phyloP scores from a whole-genome alignment of 139 green algal species.

The Picochlorum sp. region DNA sequence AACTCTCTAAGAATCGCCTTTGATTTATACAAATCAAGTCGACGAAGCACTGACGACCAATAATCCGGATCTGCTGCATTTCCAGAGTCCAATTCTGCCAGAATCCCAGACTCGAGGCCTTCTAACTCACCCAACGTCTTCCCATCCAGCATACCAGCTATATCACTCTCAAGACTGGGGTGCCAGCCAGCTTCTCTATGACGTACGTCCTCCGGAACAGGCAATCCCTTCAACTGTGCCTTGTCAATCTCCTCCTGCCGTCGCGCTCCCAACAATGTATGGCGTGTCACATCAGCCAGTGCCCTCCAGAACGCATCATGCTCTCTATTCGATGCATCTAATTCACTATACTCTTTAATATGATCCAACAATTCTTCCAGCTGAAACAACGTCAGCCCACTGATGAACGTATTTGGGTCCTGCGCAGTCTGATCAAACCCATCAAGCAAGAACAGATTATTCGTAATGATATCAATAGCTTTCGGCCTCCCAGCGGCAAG shows the following conservation, averaged over 20 bases:
- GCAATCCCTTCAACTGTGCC: slow-evolving; percentile 20
- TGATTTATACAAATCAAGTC: slow-evolving; percentile 45
- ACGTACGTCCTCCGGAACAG: slow-evolving; percentile 11
- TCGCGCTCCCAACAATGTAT: slow-evolving; percentile 27
- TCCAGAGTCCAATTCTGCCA: slow-evolving; percentile 34
- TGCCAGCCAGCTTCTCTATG: slow-evolving; percentile 41
- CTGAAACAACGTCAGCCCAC: slow-evolving; percentile 2
- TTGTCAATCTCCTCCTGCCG: slow-evolving; percentile 40
- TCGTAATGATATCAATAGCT: slow-evolving; percentile 54
- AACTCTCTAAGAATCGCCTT: slow-evolving; percentile 53
- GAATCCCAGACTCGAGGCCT: slow-evolving; percentile 36
- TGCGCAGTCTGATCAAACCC: slow-evolving; percentile 40
- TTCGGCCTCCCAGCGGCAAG: slow-evolving; percentile 39
- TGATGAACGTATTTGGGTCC: slow-evolving; percentile 10
- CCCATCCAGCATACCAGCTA: slow-evolving; percentile 59
- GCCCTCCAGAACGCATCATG: slow-evolving; percentile 59
- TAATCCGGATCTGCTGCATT: slow-evolving; percentile 60
- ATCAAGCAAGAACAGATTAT: slow-evolving; percentile 48
- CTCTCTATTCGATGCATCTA: slow-evolving; percentile 53
- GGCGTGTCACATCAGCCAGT: slow-evolving; percentile 37
- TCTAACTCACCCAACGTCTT: slow-evolving; percentile 43
- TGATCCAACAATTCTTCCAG: slow-evolving; percentile 18
- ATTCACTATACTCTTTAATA: slow-evolving; percentile 28
- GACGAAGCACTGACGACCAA: slow-evolving; percentile 60
- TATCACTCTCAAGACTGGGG: slow-evolving; percentile 50